A percentile compares a stretch with the other conserved stretches of the same genome.
Evolutionary conservation across 2,329 filamentous ascomycete genomes (phyloP).

Genomic region (Beauveria sp.): DNA sequence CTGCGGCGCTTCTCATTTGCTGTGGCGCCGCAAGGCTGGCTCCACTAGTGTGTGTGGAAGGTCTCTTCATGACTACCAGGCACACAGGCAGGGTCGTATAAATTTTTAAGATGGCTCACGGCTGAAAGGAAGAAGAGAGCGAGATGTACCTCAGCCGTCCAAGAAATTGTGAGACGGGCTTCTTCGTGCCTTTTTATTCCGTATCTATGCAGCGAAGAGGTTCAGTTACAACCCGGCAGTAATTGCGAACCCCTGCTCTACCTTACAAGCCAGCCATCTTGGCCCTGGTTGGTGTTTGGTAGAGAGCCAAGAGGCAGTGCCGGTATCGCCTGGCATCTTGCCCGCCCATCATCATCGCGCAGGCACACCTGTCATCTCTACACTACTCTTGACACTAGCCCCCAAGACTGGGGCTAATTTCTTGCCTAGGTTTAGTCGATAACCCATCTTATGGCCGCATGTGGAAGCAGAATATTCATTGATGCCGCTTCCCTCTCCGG

Average conservation of each 20-base stretch:
- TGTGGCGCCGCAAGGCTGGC: neutral
- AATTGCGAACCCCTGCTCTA: too few species aligned
- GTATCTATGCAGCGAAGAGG: too few species aligned
- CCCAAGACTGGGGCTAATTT: neutral
- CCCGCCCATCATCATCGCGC: neutral
- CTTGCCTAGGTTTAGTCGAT: too few species aligned
- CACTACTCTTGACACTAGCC: too few species aligned
- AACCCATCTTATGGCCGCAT: neutral
- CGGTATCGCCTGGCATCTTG: too few species aligned
- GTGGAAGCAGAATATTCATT: neutral
- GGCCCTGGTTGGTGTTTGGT: too few species aligned
- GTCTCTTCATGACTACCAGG: neutral
- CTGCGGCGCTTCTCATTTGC: slow-evolving; percentile 4
- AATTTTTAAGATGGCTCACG: neutral
- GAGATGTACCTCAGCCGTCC: too few species aligned
- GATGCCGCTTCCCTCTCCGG: neutral
- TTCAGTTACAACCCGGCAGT: too few species aligned
- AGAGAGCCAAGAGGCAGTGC: too few species aligned
- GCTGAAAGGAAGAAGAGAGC: neutral
- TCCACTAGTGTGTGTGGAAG: neutral
- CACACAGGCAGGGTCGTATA: neutral
- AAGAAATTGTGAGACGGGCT: too few species aligned
- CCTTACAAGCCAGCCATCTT: too few species aligned
- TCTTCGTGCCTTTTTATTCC: too few species aligned
- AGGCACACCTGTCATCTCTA: neutral